Base-by-base conservation (phyloP, 345 rosid genomes). In the Raphanus sativus region DNA sequence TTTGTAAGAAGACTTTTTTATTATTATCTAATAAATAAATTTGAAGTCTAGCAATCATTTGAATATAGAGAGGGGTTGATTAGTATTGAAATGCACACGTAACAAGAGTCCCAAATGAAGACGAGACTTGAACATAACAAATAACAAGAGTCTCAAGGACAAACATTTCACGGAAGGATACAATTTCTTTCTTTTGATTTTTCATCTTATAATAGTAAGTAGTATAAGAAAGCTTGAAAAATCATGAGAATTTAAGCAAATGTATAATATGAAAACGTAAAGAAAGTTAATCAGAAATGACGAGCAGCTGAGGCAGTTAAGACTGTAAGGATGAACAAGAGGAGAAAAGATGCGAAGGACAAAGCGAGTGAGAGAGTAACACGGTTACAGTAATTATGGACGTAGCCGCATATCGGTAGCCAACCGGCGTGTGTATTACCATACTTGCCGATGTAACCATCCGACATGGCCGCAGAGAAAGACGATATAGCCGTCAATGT, bases 401-500 rank as follows among this genome's bases (percentile, higher is more conserved):
- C 76, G 7, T 82, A 73, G 33, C 67, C 77, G 26, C 97, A 90
- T 1, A 94, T 86, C 17, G 89, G 80, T 77, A 76, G 32, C 98
- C 98, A 94, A 2, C 96, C 94, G 1, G 86, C 80, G 28, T 84
- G 87, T 25, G 9, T 45, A 64, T 89, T 87, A 5, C 94, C 97
- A 30, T 86, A 75, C 69, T 77, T 85, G 1, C 86, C 94, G 48
- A 85, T 21, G 30, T 69, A 69, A 4, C 96, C 96, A 4, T 86
- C 81, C 6, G 88, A 77, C 2, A 86, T 85, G 1, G 87, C 86
- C 0, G 93, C 93, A 4, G 90, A 89, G 33, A 75, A 76, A 21
- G 88, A 88, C 0, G 89, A 85, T 29, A 88, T 73, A 38, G 80
- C 75, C 78, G 91, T 59, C 26, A 79, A 21, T n/a, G 83, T 78